Conservation (phyloP, 768 basidiomycete genomes). For the Mrakia frigida region DNA sequence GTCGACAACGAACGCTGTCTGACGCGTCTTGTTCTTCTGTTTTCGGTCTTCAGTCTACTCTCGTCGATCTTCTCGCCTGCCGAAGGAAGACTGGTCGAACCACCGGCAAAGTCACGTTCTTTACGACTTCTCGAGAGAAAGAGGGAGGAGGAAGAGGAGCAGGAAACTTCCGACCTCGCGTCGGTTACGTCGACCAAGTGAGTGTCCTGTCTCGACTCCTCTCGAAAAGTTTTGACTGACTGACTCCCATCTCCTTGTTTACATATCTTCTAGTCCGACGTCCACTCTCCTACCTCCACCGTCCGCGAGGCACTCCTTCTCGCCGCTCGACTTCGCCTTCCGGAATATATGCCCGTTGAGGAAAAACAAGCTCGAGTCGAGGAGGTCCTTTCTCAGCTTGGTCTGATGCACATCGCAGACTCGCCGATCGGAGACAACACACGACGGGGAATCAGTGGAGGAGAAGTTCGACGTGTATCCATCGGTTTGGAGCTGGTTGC, state of each 20-base stretch:
- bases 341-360: slow-evolving; percentile 48
- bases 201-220: no score
- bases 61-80: slow-evolving; percentile 83
- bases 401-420: slow-evolving; percentile 64
- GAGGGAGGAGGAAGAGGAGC: slow-evolving; percentile 23
- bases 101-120: slow-evolving; percentile 62
- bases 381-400: slow-evolving; percentile 67
- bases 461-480: slow-evolving; percentile 82
- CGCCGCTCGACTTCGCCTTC: slow-evolving; percentile 76
- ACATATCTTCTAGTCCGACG: slow-evolving; percentile 66
- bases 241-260: neutral
- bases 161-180: neutral
- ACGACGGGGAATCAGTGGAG: slow-evolving; percentile 78
- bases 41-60: slow-evolving; percentile 69
- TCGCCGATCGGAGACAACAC: slow-evolving; percentile 59
- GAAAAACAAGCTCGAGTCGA: slow-evolving; percentile 50
- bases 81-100: slow-evolving; percentile 69
- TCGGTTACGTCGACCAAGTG: slow-evolving; percentile 6
- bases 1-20: neutral
- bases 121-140: slow-evolving; percentile 35
- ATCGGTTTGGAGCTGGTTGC: slow-evolving; percentile 86
- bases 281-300: slow-evolving; percentile 71
- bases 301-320: slow-evolving; percentile 77
- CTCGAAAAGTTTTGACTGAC: neutral
- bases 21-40: neutral